These are phyloP conservation scores for Quercus lobata DNA, from an alignment of 331 rosid species.

Conservation along the genomic window DNA sequence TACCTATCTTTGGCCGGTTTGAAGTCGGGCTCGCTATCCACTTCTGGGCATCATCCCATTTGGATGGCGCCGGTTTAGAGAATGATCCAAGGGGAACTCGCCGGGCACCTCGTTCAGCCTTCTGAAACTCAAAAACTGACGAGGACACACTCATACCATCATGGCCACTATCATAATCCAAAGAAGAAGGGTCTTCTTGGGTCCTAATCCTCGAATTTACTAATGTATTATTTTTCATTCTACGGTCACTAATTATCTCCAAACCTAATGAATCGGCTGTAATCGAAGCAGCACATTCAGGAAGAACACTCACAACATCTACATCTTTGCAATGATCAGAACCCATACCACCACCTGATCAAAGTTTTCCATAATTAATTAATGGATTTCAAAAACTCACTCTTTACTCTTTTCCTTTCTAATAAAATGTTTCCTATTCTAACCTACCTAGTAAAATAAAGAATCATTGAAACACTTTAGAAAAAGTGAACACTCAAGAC, in stretches of 20 bases:
- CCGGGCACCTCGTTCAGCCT: constrained; percentile 66
- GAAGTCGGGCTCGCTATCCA: constrained; percentile 95
- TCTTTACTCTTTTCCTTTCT: background rate
- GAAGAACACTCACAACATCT: constrained; percentile 79
- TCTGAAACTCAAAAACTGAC: constrained; percentile 82
- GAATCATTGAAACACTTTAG: too few species aligned
- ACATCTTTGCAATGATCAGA: constrained; percentile 83
- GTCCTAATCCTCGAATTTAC: constrained; percentile 42
- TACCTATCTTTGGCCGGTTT: constrained; percentile 65
- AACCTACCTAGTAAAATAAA: background rate
- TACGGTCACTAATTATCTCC: constrained; percentile 42
- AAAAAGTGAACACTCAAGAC: background rate
- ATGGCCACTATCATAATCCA: constrained; percentile 57
- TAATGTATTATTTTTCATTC: constrained; percentile 39
- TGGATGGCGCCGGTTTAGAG: constrained; percentile 94
- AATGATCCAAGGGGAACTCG: constrained; percentile 70
- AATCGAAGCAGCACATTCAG: constrained; percentile 51
- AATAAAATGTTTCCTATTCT: background rate
- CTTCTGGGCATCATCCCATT: constrained; percentile 98
- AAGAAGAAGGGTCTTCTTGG: constrained; percentile 53
- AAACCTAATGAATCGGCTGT: constrained; percentile 32
- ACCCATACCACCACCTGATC: constrained; percentile 49
- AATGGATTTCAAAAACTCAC: background rate
- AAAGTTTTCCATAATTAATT: constrained; percentile 8
- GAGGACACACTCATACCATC: constrained; percentile 47